Base-by-base conservation (phyloP, 257 asterid genomes). In the Osmanthus fragrans region DNA sequence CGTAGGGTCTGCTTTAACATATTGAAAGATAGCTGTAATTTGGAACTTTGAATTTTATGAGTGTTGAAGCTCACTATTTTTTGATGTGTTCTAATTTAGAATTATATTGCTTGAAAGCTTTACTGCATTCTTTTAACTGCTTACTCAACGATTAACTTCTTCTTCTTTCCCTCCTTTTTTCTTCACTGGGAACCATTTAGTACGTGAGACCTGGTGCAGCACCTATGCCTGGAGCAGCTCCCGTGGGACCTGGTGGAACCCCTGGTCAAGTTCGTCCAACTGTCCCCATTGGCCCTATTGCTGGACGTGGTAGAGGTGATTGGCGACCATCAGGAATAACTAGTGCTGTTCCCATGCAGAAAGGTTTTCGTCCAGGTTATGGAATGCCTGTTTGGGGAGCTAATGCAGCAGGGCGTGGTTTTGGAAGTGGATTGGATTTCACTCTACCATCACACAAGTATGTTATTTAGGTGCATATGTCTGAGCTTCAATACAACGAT, bases 401-500 rank as follows among this genome's bases (percentile, higher is more conserved):
- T 84, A 89, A 88, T 88, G 76, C 84, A 77, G 76, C 92, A 54
- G 97, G 97, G 23, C 97, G 96, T 85, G 96, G 95, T 80, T 87
- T 84, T 86, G 94, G 97, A 81, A 91, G 92, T 88, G 99, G 99
- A 73, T 77, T 96, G 90, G 99, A 96, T 76, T 96, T 96, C 89
- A 96, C 99, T 71, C 97, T 93, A 82, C 99, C 98, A 29, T 92
- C 99, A 72, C 96, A 96, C 88, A 96, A 93, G 99, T 96, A 89
- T 84, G 94, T 80, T 79, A 37, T 32, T 72, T 71, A 73, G 7
- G 30, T 51, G 64, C 21, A 34, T 58, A 37, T 42, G 72, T 56
- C 70, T 33, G 75, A 68, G 32, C 71, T 36, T 56, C 39, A 7
- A 42, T 7, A 15, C n/a, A 4, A 47, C 23, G 19, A 66, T 25